Percentiles rank a stretch among this genome's conserved stretches.
phyloP scores from a whole-genome alignment of 352 stramenopile genomes.

The Phytophthora foliorum region DNA sequence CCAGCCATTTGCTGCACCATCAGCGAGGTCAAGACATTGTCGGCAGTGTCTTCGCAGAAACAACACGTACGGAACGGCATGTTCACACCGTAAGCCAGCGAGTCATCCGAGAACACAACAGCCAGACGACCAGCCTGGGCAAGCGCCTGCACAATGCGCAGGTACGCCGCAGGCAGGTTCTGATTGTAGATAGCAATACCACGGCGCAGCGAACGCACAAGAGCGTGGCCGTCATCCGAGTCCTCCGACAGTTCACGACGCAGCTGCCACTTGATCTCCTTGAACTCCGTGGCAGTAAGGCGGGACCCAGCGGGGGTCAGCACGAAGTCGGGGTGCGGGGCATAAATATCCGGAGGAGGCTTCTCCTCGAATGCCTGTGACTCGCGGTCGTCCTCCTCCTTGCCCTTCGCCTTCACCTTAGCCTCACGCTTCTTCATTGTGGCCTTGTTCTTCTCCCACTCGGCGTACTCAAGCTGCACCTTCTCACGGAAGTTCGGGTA shows the following conservation, averaged over 20 bases:
- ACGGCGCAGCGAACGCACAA: constrained; percentile 92
- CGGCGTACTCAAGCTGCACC: constrained; percentile 92
- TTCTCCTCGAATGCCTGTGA: constrained; percentile 87
- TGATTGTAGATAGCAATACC: constrained; percentile 99
- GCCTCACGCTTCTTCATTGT: constrained; percentile 94
- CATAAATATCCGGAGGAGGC: constrained; percentile 93
- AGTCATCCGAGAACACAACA: constrained; percentile 98
- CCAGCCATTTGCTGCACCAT: constrained; percentile 99
- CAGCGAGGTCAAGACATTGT: constrained; percentile 94
- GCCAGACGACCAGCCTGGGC: constrained; percentile 97
- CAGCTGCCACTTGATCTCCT: constrained; percentile 91
- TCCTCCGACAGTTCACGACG: constrained; percentile 84
- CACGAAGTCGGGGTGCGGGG: constrained; percentile 98
- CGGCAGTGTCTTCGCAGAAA: constrained; percentile 98
- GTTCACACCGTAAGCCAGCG: constrained; percentile 99
- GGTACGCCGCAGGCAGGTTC: constrained; percentile 96
- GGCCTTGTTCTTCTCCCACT: constrained; percentile 90
- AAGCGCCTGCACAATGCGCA: constrained; percentile 96
- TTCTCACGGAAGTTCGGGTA: constrained; percentile 94
- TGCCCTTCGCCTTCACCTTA: constrained; percentile 95
- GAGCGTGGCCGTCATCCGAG: constrained; percentile 82
- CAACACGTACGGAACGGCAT: constrained; percentile 99
- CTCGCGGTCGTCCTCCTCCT: constrained; percentile 86
- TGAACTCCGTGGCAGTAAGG: constrained; percentile 94
- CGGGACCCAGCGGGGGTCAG: constrained; percentile 94